Evolutionary conservation across 1,284 basidiomycete species (phyloP).

Genomic region (Cutaneotrichosporon arboriforme): DNA sequence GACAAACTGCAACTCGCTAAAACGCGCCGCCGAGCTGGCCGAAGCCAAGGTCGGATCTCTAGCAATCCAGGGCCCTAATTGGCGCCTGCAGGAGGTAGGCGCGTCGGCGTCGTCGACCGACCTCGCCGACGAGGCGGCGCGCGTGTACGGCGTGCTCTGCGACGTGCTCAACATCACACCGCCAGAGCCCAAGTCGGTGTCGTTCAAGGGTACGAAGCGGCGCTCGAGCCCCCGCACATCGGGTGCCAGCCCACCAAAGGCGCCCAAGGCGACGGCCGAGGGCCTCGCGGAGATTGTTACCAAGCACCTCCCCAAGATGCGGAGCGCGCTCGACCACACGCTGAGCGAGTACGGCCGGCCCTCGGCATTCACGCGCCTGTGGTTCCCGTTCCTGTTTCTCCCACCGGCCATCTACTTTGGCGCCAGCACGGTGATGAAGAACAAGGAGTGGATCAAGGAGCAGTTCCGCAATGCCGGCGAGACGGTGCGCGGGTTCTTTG

Average conservation of each 20-base stretch:
- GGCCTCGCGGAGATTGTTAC: conserved; percentile 33
- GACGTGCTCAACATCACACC: conserved; percentile 31
- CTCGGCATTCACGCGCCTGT: conserved; percentile 38
- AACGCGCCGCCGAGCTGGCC: conserved; percentile 26
- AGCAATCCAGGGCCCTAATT: conserved; percentile 38
- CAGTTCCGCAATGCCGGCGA: conserved; percentile 61
- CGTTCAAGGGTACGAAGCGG: conserved; percentile 1
- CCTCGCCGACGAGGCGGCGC: conserved; percentile 29
- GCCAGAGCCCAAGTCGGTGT: background rate
- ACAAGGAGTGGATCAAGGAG: conserved; percentile 49
- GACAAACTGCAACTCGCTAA: conserved; percentile 29
- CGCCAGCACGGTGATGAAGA: conserved; percentile 24
- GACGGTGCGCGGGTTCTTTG: conserved; percentile 69
- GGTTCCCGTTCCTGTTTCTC: conserved; percentile 46
- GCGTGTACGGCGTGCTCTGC: conserved; percentile 38
- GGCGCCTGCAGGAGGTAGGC: conserved; percentile 15
- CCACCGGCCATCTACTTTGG: conserved; percentile 36
- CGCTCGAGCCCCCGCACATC: background rate
- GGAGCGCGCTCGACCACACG: conserved; percentile 16
- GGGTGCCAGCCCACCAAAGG: background rate
- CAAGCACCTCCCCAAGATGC: conserved; percentile 28
- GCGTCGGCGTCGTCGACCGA: conserved; percentile 9
- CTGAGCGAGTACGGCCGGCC: conserved; percentile 37
- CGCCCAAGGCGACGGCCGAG: conserved; percentile 15
- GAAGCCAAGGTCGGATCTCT: conserved; percentile 38